Base-by-base conservation (phyloP, 495 filamentous ascomycete genomes). In the Penicillium canariense region DNA sequence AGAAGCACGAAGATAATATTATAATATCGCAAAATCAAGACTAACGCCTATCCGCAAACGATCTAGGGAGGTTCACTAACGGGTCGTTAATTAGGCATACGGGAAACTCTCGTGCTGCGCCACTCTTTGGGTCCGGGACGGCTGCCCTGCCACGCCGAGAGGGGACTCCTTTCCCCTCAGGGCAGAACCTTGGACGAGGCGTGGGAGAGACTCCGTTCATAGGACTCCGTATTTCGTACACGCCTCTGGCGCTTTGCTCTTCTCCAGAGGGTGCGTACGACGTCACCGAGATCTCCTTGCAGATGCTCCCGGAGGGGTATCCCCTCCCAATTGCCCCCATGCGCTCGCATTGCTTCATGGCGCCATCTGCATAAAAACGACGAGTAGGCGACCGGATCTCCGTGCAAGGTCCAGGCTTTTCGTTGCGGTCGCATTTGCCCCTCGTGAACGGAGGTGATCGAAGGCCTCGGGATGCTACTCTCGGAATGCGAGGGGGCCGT, bases 211-310 rank as follows among this genome's bases (percentile, higher is more conserved):
- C 12, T 20, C 8, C 22, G 22, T 10, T 1, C 27, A 28, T 18
- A 22, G 4, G 17, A 35, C 11, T n/a, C 12, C 5, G 30, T 31
- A 10, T n/a, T n/a, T n/a, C n/a, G n/a, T n/a, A n/a, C n/a, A n/a
- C n/a, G n/a, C n/a, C n/a, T n/a, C n/a, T n/a, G n/a, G n/a, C n/a
- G n/a, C n/a, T n/a, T n/a, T n/a, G n/a, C n/a, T 5, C 23, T 18
- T 9, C 27, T 42, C 38, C 38, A 42, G 38, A 42, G 18, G 36
- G 38, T 42, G n/a, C 25, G 49, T 40, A 40, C 48, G 48, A 59
- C 57, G 58, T 60, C 58, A 60, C 52, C 3, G 8, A 22, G 18
- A 20, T 28, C 50, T 52, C 58, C 58, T 56, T 61, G 58, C 58
- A 61, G 43, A 54, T 50, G 34, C 17, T 35, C n/a, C n/a, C n/a